phyloP scores from a whole-genome alignment of 768 basidiomycete species.

The Rhizopogon sp. region DNA sequence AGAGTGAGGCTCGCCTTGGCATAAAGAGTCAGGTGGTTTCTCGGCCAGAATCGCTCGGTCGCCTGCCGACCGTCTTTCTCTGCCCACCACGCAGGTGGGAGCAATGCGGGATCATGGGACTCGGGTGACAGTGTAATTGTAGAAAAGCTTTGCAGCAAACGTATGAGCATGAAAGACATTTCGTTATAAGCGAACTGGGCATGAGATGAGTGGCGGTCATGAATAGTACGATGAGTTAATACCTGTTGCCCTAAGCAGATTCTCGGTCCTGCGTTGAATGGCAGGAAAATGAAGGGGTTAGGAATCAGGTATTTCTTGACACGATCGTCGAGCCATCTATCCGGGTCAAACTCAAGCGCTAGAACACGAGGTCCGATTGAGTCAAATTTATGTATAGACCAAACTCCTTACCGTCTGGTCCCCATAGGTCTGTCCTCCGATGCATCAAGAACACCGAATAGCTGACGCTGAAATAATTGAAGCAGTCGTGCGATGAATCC shows the following conservation, averaged over 20 bases:
- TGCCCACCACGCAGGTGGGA: conserved; percentile 25
- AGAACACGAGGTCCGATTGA: neutral
- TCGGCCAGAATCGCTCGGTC: conserved; percentile 21
- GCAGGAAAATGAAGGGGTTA: conserved; percentile 38
- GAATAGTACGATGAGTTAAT: conserved; percentile 9
- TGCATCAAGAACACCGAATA: conserved; percentile 31
- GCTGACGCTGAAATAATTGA: conserved; percentile 12
- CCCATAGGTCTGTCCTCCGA: conserved; percentile 32
- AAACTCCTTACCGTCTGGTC: conserved; percentile 25
- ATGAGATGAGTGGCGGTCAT: conserved; percentile 2
- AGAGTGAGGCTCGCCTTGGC: conserved; percentile 27
- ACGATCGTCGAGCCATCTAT: conserved; percentile 35
- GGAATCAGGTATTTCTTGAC: conserved; percentile 28
- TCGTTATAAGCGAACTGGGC: conserved; percentile 30
- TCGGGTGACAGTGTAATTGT: conserved; percentile 18
- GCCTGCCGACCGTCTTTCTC: conserved; percentile 18
- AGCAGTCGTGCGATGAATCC: neutral
- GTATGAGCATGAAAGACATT: conserved; percentile 29
- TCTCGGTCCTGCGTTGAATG: conserved; percentile 37
- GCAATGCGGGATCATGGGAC: conserved; percentile 20
- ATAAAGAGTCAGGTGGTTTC: conserved; percentile 27
- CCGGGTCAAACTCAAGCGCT: conserved; percentile 33
- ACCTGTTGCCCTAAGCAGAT: conserved; percentile 35
- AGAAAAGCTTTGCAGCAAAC: conserved; percentile 23
- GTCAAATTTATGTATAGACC: neutral